These are phyloP conservation scores for Carex sylvatica DNA, from an alignment of 202 grass and related monocot species.

Conservation along the genomic window DNA sequence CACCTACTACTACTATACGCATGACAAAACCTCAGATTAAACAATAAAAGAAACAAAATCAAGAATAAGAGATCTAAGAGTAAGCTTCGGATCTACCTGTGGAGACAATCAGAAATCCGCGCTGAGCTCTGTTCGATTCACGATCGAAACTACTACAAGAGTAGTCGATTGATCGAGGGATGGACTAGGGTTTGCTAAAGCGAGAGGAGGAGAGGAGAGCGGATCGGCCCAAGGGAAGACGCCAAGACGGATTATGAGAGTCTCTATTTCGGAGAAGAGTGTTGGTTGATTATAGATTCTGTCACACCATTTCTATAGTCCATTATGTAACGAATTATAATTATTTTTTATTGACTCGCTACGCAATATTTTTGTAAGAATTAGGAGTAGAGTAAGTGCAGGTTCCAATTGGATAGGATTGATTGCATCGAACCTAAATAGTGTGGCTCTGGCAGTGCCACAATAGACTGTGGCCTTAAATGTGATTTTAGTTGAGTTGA, in stretches of 20 bases:
- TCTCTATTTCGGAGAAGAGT: conserved; percentile 14
- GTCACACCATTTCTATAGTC: background rate
- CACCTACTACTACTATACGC: background rate
- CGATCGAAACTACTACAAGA: background rate
- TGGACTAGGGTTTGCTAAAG: background rate
- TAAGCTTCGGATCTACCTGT: background rate
- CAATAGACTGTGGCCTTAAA: background rate
- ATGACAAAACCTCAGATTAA: background rate
- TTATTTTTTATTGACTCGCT: background rate
- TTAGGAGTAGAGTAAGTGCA: background rate
- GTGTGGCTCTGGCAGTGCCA: conserved; percentile 17
- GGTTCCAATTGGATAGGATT: background rate
- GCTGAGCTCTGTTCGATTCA: background rate
- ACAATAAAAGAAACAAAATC: background rate
- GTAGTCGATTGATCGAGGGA: background rate
- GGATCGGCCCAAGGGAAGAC: background rate
- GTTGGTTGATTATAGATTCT: background rate
- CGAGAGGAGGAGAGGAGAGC: background rate
- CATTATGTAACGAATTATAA: background rate
- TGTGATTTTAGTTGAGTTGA: background rate
- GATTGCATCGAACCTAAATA: background rate
- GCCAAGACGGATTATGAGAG: background rate
- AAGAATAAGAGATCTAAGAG: conserved; percentile 14
- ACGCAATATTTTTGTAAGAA: background rate
- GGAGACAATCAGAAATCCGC: background rate